These are phyloP conservation scores for Lumnitzera racemosa DNA, from an alignment of 345 rosid species.

Conservation along the genomic window DNA sequence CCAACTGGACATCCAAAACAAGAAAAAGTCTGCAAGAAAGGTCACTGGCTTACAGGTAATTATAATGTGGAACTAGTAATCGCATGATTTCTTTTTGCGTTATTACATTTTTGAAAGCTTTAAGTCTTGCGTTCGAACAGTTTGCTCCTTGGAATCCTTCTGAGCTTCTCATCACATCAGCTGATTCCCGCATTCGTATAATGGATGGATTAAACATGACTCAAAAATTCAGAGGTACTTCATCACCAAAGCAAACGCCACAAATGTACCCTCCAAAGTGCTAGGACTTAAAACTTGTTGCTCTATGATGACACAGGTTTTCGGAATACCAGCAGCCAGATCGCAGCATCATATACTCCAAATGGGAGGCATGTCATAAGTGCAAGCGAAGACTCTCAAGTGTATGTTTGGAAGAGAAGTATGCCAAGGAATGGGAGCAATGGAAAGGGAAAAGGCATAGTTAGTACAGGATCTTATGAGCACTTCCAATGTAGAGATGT, in stretches of 20 bases:
- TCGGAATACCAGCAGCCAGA: constrained; percentile 76
- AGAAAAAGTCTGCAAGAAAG: constrained; percentile 63
- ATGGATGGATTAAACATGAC: constrained; percentile 54
- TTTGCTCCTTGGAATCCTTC: constrained; percentile 68
- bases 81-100: not conserved
- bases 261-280: no score
- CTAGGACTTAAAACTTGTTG: not conserved
- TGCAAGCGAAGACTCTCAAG: constrained; percentile 90
- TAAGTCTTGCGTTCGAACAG: constrained; percentile 26
- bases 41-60: constrained; percentile 89
- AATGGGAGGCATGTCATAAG: constrained; percentile 61
- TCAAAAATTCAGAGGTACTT: constrained; percentile 68
- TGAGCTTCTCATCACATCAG: constrained; percentile 75
- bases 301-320: constrained; percentile 48
- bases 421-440: constrained; percentile 27
- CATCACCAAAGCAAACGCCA: not conserved
- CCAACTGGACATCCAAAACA: constrained; percentile 44
- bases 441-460: constrained; percentile 32
- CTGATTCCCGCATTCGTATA: constrained; percentile 81
- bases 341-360: constrained; percentile 67
- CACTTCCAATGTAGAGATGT: constrained; percentile 76
- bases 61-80: not conserved
- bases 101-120: not conserved
- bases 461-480: constrained; percentile 46
- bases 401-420: constrained; percentile 70